Evolutionary conservation across 2,329 filamentous ascomycete genomes (phyloP), one percentile per base, ranked within the genome.

Genomic region (Coniochaeta prunicola): DNA sequence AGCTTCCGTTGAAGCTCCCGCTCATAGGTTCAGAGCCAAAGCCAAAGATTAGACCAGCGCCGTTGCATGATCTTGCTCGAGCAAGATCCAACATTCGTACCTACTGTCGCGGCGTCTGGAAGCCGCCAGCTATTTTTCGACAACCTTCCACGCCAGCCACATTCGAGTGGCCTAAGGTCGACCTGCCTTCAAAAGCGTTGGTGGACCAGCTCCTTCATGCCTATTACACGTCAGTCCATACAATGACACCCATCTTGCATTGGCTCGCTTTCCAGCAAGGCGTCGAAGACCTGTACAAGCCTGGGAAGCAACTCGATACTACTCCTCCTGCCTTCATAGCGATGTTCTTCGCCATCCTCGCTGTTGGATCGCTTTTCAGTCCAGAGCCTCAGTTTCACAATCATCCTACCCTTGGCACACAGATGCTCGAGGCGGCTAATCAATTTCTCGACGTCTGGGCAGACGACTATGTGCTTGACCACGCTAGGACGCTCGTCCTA

Each of bases 211-310:
- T 97, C 2, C 74, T 97, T 33, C 80, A 83, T 34, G 82, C 88
- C 38, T 99, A 96, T 71, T 88, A 90, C 65, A 79, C 82, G 40
- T 88, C 88, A 7, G 79, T 91, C 26, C 93, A 97, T 70, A 82
- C 86, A 33, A 87, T 90, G 71, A 88, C 92, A 64, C 94, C 94
- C 0, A 86, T 96, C 48, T 68, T 97, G 10, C 91, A 97, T 71
- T 96, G 92, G 89, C 90, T 91, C 1, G 89, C 83, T 0, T 96
- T 97, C 66, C 80, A 88, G 66, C 80, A 83, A 54, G 83, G 89
- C 57, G 89, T 93, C 61, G 90, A 96, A 59, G 80, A 85, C 9
- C 78, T 96, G 7, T 96, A 96, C 72, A 82, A 83, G 58, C 75
- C 77, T 45, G 83, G 85, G 4, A 82, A 81, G 48, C 77, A 89